A percentile compares a stretch with the other conserved stretches of the same genome.
phyloP scores from a whole-genome alignment of 1,284 basidiomycete species.

The Athelia psychrophila region DNA sequence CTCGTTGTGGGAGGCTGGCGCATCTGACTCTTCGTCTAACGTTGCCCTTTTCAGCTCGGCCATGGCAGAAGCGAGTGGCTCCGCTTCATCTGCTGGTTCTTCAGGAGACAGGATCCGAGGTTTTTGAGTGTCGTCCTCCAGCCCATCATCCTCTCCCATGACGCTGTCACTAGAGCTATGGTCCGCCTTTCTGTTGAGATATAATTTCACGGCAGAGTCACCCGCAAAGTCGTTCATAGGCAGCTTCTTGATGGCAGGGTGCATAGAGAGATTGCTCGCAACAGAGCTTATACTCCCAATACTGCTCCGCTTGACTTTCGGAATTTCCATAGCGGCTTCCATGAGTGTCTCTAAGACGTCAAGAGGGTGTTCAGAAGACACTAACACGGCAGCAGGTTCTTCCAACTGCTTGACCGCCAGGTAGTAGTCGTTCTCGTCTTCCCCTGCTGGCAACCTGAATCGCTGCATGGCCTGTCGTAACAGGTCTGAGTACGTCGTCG shows the following conservation, averaged over 20 bases:
- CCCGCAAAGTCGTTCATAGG: slow-evolving; percentile 97
- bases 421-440: slow-evolving; percentile 73
- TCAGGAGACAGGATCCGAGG: too few species aligned
- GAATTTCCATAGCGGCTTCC: slow-evolving; percentile 73
- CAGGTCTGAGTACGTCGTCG: slow-evolving; percentile 82
- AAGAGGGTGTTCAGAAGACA: slow-evolving; percentile 75
- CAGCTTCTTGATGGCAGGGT: slow-evolving; percentile 90
- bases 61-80: too few species aligned
- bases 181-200: slow-evolving; percentile 67
- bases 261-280: slow-evolving; percentile 85
- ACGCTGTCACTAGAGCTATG: slow-evolving; percentile 28
- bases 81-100: too few species aligned
- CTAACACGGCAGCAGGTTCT: slow-evolving; percentile 73
- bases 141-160: slow-evolving; percentile 32
- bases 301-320: slow-evolving; percentile 89
- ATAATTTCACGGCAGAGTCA: slow-evolving; percentile 95
- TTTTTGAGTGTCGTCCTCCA: too few species aligned
- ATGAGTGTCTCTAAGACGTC: slow-evolving; percentile 84
- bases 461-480: slow-evolving; percentile 91
- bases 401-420: slow-evolving; percentile 92
- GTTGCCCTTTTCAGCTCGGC: too few species aligned
- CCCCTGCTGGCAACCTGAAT: slow-evolving; percentile 74
- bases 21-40: too few species aligned
- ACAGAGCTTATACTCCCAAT: slow-evolving; percentile 93
- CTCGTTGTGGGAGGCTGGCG: too few species aligned